Evolutionary conservation across 371 early-diverging fungal genomes (phyloP).

Genomic region (Mortierella sp.): DNA sequence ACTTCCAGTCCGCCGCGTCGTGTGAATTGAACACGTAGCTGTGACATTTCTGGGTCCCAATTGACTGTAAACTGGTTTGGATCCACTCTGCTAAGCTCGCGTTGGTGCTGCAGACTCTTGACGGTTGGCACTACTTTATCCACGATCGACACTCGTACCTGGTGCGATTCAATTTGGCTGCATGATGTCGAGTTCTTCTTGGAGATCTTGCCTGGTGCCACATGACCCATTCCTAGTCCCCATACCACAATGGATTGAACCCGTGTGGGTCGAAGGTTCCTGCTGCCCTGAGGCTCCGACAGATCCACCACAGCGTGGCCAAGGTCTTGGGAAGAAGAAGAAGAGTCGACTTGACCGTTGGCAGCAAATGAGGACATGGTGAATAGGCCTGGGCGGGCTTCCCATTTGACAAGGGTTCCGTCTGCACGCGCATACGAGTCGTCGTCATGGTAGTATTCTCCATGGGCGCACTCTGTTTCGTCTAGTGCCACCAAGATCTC

Average conservation of each 20-base stretch:
- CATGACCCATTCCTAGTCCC: conserved; percentile 29
- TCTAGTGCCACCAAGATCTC: conserved; percentile 63
- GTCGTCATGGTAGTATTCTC: conserved; percentile 68
- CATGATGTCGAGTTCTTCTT: no score
- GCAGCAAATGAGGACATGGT: conserved; percentile 8
- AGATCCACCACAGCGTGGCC: no score
- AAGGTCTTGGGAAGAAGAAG: not conserved
- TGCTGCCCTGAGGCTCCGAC: not conserved
- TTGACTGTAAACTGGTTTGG: no score
- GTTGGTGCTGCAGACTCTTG: no score
- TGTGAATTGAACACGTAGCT: no score
- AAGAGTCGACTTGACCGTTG: conserved; percentile 1
- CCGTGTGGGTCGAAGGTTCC: not conserved
- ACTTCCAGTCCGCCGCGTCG: no score
- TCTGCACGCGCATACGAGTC: conserved; percentile 31
- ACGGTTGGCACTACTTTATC: no score
- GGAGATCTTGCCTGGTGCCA: conserved; percentile 6
- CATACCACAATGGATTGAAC: conserved; percentile 11
- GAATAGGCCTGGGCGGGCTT: conserved; percentile 11
- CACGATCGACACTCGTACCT: no score
- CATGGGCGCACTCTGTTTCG: conserved; percentile 52
- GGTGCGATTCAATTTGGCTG: no score
- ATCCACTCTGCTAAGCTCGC: no score
- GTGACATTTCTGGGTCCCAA: no score
- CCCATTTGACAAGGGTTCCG: conserved; percentile 19